phyloP scores from a whole-genome alignment of 2,329 filamentous ascomycete species.

The Exophiala viscosa region DNA sequence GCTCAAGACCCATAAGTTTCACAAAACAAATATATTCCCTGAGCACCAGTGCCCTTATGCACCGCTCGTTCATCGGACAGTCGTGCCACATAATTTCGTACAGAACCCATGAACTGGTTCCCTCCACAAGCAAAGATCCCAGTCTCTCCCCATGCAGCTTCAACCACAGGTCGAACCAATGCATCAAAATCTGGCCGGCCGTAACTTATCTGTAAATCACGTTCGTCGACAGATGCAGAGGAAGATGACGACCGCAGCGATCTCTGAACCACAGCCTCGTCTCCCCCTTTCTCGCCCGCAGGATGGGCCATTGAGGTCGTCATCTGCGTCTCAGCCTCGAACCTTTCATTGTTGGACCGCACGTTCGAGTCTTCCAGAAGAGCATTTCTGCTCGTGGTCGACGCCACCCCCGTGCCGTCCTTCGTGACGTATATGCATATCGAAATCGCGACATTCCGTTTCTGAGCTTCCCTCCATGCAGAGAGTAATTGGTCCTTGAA shows the following conservation, averaged over 20 bases:
- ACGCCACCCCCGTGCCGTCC: not conserved
- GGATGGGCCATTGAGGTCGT: no score
- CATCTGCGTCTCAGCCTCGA: not conserved
- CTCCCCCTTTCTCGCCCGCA: not conserved
- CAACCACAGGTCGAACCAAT: conserved; percentile 54
- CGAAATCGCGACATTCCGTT: conserved; percentile 46
- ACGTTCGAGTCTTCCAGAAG: not conserved
- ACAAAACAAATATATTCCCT: conserved; percentile 59
- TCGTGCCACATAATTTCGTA: conserved; percentile 52
- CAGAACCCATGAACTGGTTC: conserved; percentile 49
- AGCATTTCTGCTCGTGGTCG: conserved; percentile 1
- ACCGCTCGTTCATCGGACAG: conserved; percentile 64
- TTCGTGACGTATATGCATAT: conserved; percentile 12
- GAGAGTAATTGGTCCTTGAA: conserved; percentile 17
- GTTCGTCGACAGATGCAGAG: not conserved
- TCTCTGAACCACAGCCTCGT: not conserved
- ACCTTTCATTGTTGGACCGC: not conserved
- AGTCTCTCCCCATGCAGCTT: conserved; percentile 59
- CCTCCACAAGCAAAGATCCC: conserved; percentile 62
- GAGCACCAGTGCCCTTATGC: conserved; percentile 64
- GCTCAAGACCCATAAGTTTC: conserved; percentile 54
- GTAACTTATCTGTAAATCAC: conserved; percentile 1
- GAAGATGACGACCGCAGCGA: conserved; percentile 5
- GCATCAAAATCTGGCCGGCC: conserved; percentile 48
- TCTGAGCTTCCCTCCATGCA: conserved; percentile 29